Evolutionary conservation across 352 stramenopile species (phyloP), one percentile per base, ranked within the genome.

Genomic region (Pythium rishiriense): DNA sequence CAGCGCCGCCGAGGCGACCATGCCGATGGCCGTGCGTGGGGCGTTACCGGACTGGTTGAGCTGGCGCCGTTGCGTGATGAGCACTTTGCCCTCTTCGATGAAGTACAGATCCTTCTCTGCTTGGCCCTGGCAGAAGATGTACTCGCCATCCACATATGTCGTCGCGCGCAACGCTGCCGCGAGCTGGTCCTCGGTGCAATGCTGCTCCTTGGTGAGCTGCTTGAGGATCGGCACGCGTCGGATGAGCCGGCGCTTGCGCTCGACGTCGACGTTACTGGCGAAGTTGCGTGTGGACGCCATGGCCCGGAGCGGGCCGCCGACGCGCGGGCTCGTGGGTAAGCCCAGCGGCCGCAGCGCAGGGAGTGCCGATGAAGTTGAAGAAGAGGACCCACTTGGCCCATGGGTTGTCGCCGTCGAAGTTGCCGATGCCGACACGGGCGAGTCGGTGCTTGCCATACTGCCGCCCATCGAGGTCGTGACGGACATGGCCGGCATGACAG

Each of bases 41-140:
- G 22, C 29, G n/a, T 24, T 19, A 12, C 22, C 53, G 19, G 48
- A 39, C 12, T 61, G 35, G 52, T 17, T 5, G 39, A 45, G 28
- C 65, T 37, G 31, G 31, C 31, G 62, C 11, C 77, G 78, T 51
- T 89, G 83, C 19, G 82, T 89, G 61, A 92, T 82, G 39, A 85
- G 67, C 35, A 94, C 80, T 31, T 79, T 79, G 10, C 85, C 85
- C 58, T 86, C 74, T 39, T 92, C 81, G 43, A 94, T 83, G 58
- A 94, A 88, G 62, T 76, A 81, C 7, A 92, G 29, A 21, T 85
- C 80, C n/a, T 71, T 69, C 22, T 86, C 81, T 1, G 53, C 11
- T 11, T 90, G 72, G 15, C 81, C 85, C 61, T 94, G 79, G 15
- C 42, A 72, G 51, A 81, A 87, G 63, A 94, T 82, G 69, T 86